These are phyloP conservation scores for Penicillium lagena DNA, from an alignment of 495 filamentous ascomycete species.

Conservation along the genomic window DNA sequence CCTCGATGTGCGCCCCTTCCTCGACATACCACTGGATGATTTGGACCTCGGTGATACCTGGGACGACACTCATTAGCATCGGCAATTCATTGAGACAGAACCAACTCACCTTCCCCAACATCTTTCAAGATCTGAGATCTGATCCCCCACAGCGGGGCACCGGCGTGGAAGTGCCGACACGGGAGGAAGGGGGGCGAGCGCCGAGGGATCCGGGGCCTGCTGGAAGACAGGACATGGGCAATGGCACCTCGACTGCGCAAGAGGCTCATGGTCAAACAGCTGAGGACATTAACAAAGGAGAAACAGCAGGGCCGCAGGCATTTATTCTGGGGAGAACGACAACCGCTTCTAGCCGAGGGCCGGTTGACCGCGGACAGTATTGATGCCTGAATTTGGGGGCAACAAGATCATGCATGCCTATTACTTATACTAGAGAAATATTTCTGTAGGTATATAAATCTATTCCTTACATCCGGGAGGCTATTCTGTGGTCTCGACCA, in stretches of 20 bases:
- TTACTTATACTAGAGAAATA: too few species aligned
- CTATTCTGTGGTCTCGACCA: too few species aligned
- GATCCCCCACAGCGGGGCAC: conserved; percentile 51
- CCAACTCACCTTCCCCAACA: conserved; percentile 80
- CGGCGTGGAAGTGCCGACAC: conserved; percentile 53
- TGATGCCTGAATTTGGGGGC: too few species aligned
- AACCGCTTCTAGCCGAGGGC: too few species aligned
- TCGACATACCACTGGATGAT: conserved; percentile 99
- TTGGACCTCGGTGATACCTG: conserved; percentile 95
- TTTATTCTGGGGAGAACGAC: too few species aligned
- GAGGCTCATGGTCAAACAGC: conserved; percentile 24
- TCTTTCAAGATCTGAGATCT: conserved; percentile 91
- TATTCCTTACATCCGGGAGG: too few species aligned
- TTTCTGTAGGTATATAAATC: too few species aligned
- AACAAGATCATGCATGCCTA: too few species aligned
- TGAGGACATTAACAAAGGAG: too few species aligned
- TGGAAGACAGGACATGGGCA: conserved; percentile 17
- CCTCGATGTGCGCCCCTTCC: conserved; percentile 89
- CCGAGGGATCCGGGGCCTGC: conserved; percentile 23
- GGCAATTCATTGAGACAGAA: conserved; percentile 7
- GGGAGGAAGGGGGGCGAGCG: conserved; percentile 17
- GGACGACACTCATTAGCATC: background rate
- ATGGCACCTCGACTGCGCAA: conserved; percentile 23
- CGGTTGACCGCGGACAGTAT: too few species aligned
- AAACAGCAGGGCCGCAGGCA: too few species aligned